Evolutionary conservation across 805 yeast genomes (phyloP).

Genomic region (Schwanniomyces sp.): DNA sequence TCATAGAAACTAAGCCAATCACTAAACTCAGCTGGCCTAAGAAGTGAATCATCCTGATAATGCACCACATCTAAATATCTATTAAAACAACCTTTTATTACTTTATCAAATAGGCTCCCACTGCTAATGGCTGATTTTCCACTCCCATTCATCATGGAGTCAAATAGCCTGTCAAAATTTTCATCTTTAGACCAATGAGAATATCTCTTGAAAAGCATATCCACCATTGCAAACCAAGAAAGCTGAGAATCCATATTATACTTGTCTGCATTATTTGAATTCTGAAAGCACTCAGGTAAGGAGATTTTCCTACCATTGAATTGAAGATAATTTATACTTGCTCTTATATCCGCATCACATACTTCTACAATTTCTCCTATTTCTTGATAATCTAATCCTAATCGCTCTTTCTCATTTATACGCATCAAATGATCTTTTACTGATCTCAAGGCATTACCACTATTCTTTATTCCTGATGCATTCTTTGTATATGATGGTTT

Average conservation of each 20-base stretch:
- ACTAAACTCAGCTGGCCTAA: slow-evolving; percentile 58
- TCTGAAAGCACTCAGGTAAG: background rate
- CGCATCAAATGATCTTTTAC: slow-evolving; percentile 42
- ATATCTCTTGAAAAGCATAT: slow-evolving; percentile 57
- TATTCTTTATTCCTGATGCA: slow-evolving; percentile 42
- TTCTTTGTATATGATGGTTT: slow-evolving; percentile 51
- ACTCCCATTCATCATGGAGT: slow-evolving; percentile 41
- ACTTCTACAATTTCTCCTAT: slow-evolving; percentile 66
- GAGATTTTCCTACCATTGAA: slow-evolving; percentile 42
- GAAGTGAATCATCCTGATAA: slow-evolving; percentile 58
- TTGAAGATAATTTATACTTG: slow-evolving; percentile 81
- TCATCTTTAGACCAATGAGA: slow-evolving; percentile 45
- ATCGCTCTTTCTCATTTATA: slow-evolving; percentile 54
- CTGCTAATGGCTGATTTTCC: slow-evolving; percentile 36
- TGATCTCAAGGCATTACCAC: slow-evolving; percentile 35
- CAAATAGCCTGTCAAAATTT: slow-evolving; percentile 48
- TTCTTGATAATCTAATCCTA: slow-evolving; percentile 47
- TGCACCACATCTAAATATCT: slow-evolving; percentile 60
- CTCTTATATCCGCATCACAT: slow-evolving; percentile 81
- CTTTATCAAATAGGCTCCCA: slow-evolving; percentile 54
- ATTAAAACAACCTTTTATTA: slow-evolving; percentile 71
- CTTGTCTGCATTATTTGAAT: background rate
- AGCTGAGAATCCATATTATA: slow-evolving; percentile 57
- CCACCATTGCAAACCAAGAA: slow-evolving; percentile 68
- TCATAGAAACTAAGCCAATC: slow-evolving; percentile 83